Evolutionary conservation across 176 grass and related monocot species (phyloP).

Genomic region (Poa pratensis): DNA sequence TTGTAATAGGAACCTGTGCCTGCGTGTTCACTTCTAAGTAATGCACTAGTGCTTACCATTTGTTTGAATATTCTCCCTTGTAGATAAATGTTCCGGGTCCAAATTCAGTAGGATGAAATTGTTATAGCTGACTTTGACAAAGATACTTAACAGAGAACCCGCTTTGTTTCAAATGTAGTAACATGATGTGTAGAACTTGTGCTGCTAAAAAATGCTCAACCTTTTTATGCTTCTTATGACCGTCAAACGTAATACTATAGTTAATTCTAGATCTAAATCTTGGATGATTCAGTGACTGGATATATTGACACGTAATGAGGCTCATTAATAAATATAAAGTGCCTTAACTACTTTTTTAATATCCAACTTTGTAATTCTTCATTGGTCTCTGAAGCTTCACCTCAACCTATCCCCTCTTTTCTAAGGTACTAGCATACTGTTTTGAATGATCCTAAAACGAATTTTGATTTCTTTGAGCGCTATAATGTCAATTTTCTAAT

Average conservation of each 20-base stretch:
- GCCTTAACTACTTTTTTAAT: not conserved
- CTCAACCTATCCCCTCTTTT: not conserved
- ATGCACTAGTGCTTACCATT: no score
- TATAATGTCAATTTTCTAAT: not conserved
- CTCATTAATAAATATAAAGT: not conserved
- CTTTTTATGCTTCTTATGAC: not conserved
- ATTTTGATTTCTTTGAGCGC: not conserved
- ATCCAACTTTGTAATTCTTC: not conserved
- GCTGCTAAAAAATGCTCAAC: not conserved
- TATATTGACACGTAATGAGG: not conserved
- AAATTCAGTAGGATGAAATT: not conserved
- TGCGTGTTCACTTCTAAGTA: not conserved
- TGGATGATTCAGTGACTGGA: not conserved
- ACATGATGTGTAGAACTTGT: not conserved
- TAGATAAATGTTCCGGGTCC: not conserved
- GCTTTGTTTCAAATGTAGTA: not conserved
- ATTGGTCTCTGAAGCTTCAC: not conserved
- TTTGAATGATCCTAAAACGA: not conserved
- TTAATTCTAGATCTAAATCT: not conserved
- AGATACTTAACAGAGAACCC: not conserved
- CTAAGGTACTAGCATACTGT: not conserved
- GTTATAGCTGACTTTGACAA: not conserved
- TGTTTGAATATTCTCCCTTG: not conserved
- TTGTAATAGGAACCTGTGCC: no score
- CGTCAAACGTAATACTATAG: not conserved